phyloP scores from a whole-genome alignment of 768 basidiomycete species.

The Ramaria sp. region DNA sequence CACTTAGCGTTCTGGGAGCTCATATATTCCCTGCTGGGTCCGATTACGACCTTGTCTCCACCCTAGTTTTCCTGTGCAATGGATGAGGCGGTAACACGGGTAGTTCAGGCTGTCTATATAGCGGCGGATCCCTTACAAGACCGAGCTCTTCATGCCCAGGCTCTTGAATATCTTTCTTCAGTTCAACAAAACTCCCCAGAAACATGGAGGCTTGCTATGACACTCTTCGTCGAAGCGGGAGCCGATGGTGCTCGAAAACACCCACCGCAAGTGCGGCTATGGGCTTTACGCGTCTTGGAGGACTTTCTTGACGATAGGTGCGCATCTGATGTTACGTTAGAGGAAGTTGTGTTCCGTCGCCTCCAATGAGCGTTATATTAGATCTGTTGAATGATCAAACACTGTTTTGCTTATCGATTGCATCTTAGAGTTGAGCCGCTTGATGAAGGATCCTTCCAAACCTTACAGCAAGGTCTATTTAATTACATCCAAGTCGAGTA shows the following conservation, averaged over 20 bases:
- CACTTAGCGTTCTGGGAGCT: neutral
- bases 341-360: neutral
- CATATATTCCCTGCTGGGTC: neutral
- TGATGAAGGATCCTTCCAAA: constrained; percentile 58
- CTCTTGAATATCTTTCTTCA: constrained; percentile 69
- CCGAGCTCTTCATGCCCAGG: constrained; percentile 64
- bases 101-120: constrained; percentile 79
- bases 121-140: constrained; percentile 58
- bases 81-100: constrained; percentile 67
- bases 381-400: neutral
- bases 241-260: constrained; percentile 56
- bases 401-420: neutral
- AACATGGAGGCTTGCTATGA: constrained; percentile 69
- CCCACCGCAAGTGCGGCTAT: constrained; percentile 65
- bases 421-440: constrained; percentile 28
- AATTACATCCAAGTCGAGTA: constrained; percentile 85
- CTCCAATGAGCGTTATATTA: neutral
- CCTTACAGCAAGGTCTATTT: constrained; percentile 65
- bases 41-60: too few species aligned
- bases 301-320: constrained; percentile 78
- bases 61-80: constrained; percentile 26
- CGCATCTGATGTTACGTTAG: constrained; percentile 22
- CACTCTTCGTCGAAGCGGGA: constrained; percentile 55
- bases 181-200: constrained; percentile 63
- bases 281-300: constrained; percentile 68